A percentile compares a stretch with the other conserved stretches of the same genome.
These are phyloP conservation scores for Arthrobotrys conoides DNA, from an alignment of 2,329 filamentous ascomycete genomes.

Conservation along the genomic window DNA sequence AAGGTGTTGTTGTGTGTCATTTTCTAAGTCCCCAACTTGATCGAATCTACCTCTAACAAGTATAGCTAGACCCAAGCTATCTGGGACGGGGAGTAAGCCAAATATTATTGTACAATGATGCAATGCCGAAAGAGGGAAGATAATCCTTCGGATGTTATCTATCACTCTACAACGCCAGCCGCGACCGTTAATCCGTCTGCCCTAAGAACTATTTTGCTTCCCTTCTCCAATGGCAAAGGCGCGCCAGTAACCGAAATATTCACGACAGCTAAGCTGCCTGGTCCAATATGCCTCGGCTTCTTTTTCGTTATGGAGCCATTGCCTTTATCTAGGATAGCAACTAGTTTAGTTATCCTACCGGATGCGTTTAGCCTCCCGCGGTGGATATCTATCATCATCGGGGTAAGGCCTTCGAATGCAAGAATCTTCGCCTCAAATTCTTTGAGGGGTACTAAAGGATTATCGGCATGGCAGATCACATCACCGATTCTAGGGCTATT, in stretches of 20 bases:
- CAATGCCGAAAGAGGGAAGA: neutral
- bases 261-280: slow-evolving; percentile 82
- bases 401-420: slow-evolving; percentile 89
- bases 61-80: neutral
- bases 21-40: neutral
- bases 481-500: slow-evolving; percentile 77
- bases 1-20: slow-evolving; percentile 39
- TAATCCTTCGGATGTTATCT: neutral
- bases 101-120: neutral
- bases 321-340: slow-evolving; percentile 82
- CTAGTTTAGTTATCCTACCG: slow-evolving; percentile 79
- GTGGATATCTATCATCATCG: slow-evolving; percentile 90
- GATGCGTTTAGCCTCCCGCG: slow-evolving; percentile 84
- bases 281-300: slow-evolving; percentile 85
- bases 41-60: neutral
- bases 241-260: slow-evolving; percentile 80
- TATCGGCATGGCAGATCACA: slow-evolving; percentile 80
- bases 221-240: slow-evolving; percentile 81
- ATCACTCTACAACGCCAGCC: slow-evolving; percentile 83
- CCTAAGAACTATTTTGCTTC: slow-evolving; percentile 84
- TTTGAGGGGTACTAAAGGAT: slow-evolving; percentile 79
- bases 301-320: slow-evolving; percentile 83
- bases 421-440: slow-evolving; percentile 86
- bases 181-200: slow-evolving; percentile 87
- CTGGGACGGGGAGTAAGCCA: no score